A percentile compares a stretch with the other conserved stretches of the same genome.
Conservation (phyloP, 1,284 basidiomycete species). For the Apiotrichum mycotoxinovorans region DNA sequence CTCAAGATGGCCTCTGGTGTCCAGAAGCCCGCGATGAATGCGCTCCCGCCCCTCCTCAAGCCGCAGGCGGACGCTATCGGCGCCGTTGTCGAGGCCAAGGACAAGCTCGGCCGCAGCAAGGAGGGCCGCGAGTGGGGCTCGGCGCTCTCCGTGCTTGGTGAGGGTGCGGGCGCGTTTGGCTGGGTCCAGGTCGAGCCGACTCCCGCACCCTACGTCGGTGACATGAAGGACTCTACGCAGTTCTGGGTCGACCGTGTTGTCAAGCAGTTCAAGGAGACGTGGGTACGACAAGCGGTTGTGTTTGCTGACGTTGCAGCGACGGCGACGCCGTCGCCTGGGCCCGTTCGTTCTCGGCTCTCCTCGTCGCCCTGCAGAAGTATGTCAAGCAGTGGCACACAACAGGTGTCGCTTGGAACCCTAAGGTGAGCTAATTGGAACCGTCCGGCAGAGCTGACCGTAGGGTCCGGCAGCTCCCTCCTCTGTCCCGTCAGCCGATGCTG, state of each 20-base stretch:
- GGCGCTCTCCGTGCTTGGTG: constrained; percentile 75
- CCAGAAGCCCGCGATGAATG: constrained; percentile 69
- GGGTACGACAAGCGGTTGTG: constrained; percentile 40
- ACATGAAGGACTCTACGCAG: constrained; percentile 80
- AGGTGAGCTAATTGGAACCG: constrained; percentile 53
- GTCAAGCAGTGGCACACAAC: constrained; percentile 83
- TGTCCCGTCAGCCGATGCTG: not conserved
- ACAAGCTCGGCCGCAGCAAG: constrained; percentile 64
- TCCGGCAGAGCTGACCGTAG: constrained; percentile 2
- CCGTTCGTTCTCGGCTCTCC: constrained; percentile 63
- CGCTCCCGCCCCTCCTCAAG: constrained; percentile 54
- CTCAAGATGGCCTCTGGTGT: constrained; percentile 68
- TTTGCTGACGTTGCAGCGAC: constrained; percentile 58
- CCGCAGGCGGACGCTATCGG: constrained; percentile 73
- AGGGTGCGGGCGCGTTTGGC: constrained; percentile 79
- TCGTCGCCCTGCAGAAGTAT: constrained; percentile 79
- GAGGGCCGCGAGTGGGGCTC: constrained; percentile 74
- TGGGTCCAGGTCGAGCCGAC: constrained; percentile 71
- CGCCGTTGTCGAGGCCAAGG: constrained; percentile 73
- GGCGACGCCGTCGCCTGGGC: constrained; percentile 88
- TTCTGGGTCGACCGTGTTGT: constrained; percentile 91
- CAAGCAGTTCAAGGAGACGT: constrained; percentile 92
- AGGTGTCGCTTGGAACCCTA: constrained; percentile 85
- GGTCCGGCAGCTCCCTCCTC: constrained; percentile 12
- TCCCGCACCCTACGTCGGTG: constrained; percentile 76